These are phyloP conservation scores for Nakazawaea molendinolei DNA, from an alignment of 805 yeast species.

Conservation along the genomic window DNA sequence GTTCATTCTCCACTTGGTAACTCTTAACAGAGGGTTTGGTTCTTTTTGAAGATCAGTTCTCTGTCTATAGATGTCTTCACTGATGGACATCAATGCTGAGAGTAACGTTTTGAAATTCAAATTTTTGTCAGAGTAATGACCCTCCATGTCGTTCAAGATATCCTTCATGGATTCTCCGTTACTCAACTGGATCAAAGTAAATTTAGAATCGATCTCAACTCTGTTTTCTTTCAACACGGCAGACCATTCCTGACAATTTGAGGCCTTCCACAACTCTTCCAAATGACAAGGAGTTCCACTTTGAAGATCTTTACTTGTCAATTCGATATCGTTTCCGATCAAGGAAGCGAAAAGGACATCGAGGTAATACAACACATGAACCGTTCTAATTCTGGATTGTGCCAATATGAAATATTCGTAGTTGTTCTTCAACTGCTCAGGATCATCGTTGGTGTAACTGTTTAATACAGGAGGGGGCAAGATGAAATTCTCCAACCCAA, in stretches of 20 bases:
- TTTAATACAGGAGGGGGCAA: slow-evolving; percentile 32
- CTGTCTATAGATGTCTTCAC: slow-evolving; percentile 56
- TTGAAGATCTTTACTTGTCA: slow-evolving; percentile 37
- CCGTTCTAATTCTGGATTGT: slow-evolving; percentile 49
- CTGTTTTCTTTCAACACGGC: slow-evolving; percentile 27
- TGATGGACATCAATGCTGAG: slow-evolving; percentile 56
- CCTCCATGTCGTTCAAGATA: slow-evolving; percentile 39
- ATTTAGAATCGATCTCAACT: slow-evolving; percentile 44
- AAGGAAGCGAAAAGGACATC: slow-evolving; percentile 40
- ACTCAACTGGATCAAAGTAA: slow-evolving; percentile 47
- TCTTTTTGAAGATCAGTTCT: slow-evolving; percentile 31
- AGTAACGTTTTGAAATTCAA: slow-evolving; percentile 44
- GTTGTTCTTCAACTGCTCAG: slow-evolving; percentile 29
- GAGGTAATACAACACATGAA: slow-evolving; percentile 43
- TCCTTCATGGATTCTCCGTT: slow-evolving; percentile 45
- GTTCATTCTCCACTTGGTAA: slow-evolving; percentile 60
- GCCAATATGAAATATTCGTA: slow-evolving; percentile 47
- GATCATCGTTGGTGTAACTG: slow-evolving; percentile 19
- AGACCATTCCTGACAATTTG: slow-evolving; percentile 46
- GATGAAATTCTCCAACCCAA: slow-evolving; percentile 39
- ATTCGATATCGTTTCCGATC: slow-evolving; percentile 33
- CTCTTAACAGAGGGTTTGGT: slow-evolving; percentile 35
- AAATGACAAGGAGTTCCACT: slow-evolving; percentile 61
- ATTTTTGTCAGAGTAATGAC: slow-evolving; percentile 31
- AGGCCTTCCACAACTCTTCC: slow-evolving; percentile 56